Percentiles rank a stretch among this genome's conserved stretches.
These are phyloP conservation scores for Murraya paniculata DNA, from an alignment of 345 rosid species.

Conservation along the genomic window DNA sequence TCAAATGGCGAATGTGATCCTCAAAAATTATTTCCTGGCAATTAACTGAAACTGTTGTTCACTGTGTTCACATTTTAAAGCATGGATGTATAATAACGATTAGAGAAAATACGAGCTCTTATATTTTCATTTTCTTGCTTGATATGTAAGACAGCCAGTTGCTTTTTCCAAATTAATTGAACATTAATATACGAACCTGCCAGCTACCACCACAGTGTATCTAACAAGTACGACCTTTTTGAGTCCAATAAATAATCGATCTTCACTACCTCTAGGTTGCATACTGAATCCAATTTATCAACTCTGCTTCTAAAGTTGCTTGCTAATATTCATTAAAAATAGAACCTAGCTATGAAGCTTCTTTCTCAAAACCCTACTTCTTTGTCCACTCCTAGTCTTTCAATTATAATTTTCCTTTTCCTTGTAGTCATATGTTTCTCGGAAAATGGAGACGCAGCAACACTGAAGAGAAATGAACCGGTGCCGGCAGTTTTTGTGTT, in stretches of 20 bases:
- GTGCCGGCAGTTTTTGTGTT: conserved; percentile 41
- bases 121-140: not conserved
- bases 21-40: not conserved
- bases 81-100: too few species aligned
- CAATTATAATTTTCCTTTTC: not conserved
- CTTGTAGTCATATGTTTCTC: not conserved
- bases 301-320: not conserved
- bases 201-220: not conserved
- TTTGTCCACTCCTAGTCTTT: not conserved
- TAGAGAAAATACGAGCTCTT: not conserved
- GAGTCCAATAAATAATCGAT: not conserved
- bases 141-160: not conserved
- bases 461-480: conserved; percentile 22
- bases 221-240: not conserved
- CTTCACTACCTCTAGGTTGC: not conserved
- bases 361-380: not conserved
- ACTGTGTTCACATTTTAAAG: not conserved
- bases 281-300: not conserved
- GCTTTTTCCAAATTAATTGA: not conserved
- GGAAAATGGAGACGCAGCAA: not conserved
- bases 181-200: not conserved
- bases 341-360: not conserved
- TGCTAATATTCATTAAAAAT: not conserved
- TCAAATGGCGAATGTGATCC: not conserved
- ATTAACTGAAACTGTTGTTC: not conserved